These are phyloP conservation scores for Aphanomyces astaci DNA, from an alignment of 352 stramenopile species.

Conservation along the genomic window DNA sequence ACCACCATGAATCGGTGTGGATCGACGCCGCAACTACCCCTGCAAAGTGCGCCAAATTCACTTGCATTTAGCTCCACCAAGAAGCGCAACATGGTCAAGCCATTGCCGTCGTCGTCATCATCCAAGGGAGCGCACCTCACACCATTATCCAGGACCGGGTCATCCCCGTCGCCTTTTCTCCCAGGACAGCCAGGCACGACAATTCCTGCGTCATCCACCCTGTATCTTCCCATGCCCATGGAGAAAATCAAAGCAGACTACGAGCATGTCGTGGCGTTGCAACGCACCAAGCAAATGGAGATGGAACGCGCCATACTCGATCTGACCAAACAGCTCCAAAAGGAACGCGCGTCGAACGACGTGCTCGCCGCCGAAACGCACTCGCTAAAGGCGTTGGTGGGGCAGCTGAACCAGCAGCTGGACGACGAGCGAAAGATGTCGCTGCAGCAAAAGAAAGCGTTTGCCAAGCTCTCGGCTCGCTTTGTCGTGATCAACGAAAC, in stretches of 20 bases:
- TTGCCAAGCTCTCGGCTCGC: slow-evolving; percentile 53
- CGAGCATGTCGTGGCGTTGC: not conserved
- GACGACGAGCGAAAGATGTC: slow-evolving; percentile 40
- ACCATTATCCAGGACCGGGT: slow-evolving; percentile 33
- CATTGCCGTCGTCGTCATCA: slow-evolving; percentile 23
- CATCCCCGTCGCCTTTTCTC: slow-evolving; percentile 40
- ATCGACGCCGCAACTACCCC: slow-evolving; percentile 50
- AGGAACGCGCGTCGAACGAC: slow-evolving; percentile 27
- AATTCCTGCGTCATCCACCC: slow-evolving; percentile 22
- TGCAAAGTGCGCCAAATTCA: slow-evolving; percentile 42
- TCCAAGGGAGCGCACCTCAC: slow-evolving; percentile 6
- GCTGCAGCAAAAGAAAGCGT: slow-evolving; percentile 47
- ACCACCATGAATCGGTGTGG: slow-evolving; percentile 53
- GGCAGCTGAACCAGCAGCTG: slow-evolving; percentile 33
- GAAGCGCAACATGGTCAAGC: slow-evolving; percentile 30
- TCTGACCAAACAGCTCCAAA: slow-evolving; percentile 32
- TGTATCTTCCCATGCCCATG: slow-evolving; percentile 25
- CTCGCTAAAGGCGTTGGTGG: slow-evolving; percentile 32
- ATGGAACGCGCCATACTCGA: slow-evolving; percentile 31
- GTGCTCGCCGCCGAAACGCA: slow-evolving; percentile 37
- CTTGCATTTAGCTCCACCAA: slow-evolving; percentile 60
- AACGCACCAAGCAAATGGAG: slow-evolving; percentile 25
- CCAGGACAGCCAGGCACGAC: too few relatives aligned
- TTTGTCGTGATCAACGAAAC: slow-evolving; percentile 48
- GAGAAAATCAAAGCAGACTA: slow-evolving; percentile 11